Evolutionary conservation across 305 asterid species (phyloP).

Genomic region (Fraxinus dipetala): DNA sequence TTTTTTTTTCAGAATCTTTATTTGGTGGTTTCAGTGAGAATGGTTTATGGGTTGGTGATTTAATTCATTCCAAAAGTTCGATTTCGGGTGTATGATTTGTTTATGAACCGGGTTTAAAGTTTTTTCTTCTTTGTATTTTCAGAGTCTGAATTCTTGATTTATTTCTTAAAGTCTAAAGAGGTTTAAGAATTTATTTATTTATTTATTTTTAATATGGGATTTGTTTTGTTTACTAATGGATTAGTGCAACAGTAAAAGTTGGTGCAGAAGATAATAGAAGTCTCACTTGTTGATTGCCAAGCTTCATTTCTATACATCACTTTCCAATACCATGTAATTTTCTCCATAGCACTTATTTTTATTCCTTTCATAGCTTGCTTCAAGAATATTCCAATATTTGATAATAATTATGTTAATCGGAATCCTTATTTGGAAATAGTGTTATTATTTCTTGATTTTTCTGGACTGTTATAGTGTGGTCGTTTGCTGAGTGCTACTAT

Average conservation of each 20-base stretch:
- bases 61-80: not conserved
- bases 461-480: not conserved
- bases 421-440: not conserved
- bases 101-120: constrained; percentile 19
- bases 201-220: not conserved
- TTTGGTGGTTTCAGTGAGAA: constrained; percentile 10
- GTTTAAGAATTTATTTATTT: not conserved
- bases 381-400: not conserved
- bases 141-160: not conserved
- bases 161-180: not conserved
- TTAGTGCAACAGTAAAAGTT: constrained; percentile 38
- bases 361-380: not conserved
- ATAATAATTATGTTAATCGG: not conserved
- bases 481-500: not conserved
- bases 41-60: constrained; percentile 9
- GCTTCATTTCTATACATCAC: constrained; percentile 58
- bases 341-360: not conserved
- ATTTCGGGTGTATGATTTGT: constrained; percentile 20
- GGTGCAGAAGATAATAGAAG: constrained; percentile 45
- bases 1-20: not conserved
- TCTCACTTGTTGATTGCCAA: constrained; percentile 62
- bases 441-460: not conserved
- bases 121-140: not conserved
- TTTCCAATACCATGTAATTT: constrained; percentile 61
- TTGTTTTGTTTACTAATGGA: not conserved